phyloP scores from a whole-genome alignment of 2,329 filamentous ascomycete genomes.

The Claviceps sp. region DNA sequence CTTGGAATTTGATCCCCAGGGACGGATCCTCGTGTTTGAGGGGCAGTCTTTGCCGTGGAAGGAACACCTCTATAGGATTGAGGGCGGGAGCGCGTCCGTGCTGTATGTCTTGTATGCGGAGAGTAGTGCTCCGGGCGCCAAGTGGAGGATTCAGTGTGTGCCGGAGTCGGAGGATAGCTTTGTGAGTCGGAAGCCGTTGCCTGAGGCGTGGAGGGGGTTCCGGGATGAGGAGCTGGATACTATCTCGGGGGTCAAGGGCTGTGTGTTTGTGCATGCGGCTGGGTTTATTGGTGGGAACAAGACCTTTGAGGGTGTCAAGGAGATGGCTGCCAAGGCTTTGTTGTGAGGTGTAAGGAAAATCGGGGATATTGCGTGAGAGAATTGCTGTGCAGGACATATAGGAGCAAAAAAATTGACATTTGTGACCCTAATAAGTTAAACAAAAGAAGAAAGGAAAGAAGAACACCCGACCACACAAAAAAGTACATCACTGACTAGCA shows the following conservation, averaged over 20 bases:
- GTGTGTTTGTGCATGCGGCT: constrained; percentile 85
- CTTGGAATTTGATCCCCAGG: constrained; percentile 52
- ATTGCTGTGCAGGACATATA: no score
- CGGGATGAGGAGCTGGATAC: constrained; percentile 74
- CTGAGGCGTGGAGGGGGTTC: constrained; percentile 83
- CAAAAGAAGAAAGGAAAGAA: neutral
- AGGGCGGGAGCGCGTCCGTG: constrained; percentile 47
- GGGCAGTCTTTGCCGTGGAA: constrained; percentile 81
- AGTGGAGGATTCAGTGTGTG: constrained; percentile 94
- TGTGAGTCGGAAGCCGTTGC: constrained; percentile 79
- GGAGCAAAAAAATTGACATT: neutral
- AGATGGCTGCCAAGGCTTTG: constrained; percentile 71
- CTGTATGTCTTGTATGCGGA: constrained; percentile 90
- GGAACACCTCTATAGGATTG: constrained; percentile 84
- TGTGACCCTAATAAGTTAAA: neutral
- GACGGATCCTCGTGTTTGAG: constrained; percentile 70
- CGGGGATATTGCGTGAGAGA: no score
- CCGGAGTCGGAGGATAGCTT: constrained; percentile 76
- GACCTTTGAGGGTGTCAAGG: constrained; percentile 74
- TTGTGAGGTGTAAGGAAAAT: constrained; percentile 12
- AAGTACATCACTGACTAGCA: neutral
- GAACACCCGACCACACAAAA: neutral
- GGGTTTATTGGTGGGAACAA: constrained; percentile 96
- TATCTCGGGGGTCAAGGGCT: constrained; percentile 54
- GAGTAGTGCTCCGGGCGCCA: constrained; percentile 56